phyloP scores from a whole-genome alignment of 2,329 filamentous ascomycete genomes.

The Fusarium austroafricanum region DNA sequence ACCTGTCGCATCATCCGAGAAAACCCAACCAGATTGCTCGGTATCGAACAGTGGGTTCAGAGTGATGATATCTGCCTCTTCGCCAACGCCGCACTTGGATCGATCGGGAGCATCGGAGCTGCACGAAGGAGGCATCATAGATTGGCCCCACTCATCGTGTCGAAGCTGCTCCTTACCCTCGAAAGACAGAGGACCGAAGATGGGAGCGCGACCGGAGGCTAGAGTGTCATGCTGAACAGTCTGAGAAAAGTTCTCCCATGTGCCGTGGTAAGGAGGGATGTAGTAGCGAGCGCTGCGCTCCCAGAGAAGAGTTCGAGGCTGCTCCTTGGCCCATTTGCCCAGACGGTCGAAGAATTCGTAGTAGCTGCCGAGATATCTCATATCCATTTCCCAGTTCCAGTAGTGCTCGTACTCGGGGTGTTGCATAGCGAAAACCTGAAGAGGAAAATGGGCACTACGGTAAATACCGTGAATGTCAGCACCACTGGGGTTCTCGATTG shows the following conservation, averaged over 20 bases:
- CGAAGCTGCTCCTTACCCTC: constrained; percentile 59
- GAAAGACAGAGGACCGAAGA: constrained; percentile 76
- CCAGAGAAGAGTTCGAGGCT: constrained; percentile 80
- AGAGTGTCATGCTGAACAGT: constrained; percentile 72
- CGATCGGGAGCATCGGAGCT: constrained; percentile 61
- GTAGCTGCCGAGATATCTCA: constrained; percentile 72
- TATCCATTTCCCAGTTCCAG: constrained; percentile 79
- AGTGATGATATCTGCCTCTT: constrained; percentile 80
- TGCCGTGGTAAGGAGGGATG: constrained; percentile 75
- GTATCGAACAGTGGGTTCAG: constrained; percentile 82
- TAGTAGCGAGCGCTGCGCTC: constrained; percentile 83
- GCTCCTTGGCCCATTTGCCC: constrained; percentile 72
- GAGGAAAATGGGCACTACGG: constrained; percentile 70
- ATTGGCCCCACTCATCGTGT: constrained; percentile 64
- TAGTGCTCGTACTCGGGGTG: constrained; percentile 74
- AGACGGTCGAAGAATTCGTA: constrained; percentile 80
- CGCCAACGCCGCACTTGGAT: constrained; percentile 72
- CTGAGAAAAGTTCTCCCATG: constrained; percentile 77
- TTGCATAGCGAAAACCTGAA: constrained; percentile 72
- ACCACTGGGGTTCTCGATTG: constrained; percentile 68
- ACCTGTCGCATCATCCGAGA: constrained; percentile 76
- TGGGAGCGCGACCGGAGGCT: constrained; percentile 61
- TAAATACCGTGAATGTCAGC: constrained; percentile 76
- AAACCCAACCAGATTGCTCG: constrained; percentile 77
- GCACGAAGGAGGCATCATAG: constrained; percentile 67